These are phyloP conservation scores for Trichoderma sp. DNA, from an alignment of 2,329 filamentous ascomycete genomes.

Conservation along the genomic window DNA sequence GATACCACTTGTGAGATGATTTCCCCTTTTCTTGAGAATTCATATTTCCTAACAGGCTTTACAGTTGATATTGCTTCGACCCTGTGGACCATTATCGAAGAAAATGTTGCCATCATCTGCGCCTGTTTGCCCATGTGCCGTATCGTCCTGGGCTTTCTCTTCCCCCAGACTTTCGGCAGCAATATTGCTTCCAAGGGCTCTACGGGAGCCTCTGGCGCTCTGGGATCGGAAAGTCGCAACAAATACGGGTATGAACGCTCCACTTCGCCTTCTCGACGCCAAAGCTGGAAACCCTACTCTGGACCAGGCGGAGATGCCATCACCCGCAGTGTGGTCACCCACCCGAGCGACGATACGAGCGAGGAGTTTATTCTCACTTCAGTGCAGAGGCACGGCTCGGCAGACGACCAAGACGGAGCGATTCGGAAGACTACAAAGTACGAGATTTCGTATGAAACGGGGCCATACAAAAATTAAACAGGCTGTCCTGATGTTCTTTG, in stretches of 20 bases:
- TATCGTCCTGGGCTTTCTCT: conserved; percentile 43
- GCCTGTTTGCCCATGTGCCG: conserved; percentile 48
- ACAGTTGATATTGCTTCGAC: conserved; percentile 44
- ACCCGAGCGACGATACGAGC: conserved; percentile 38
- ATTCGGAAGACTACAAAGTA: conserved; percentile 46
- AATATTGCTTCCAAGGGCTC: conserved; percentile 25
- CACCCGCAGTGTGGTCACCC: conserved; percentile 36
- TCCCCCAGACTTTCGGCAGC: conserved; percentile 41
- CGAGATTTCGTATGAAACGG: conserved; percentile 41
- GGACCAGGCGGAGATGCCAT: conserved; percentile 37
- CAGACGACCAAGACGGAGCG: conserved; percentile 32
- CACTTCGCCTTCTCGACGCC: conserved; percentile 24
- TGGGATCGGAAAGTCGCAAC: conserved; percentile 31
- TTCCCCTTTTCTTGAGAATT: not conserved
- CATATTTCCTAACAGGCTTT: not conserved
- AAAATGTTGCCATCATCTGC: conserved; percentile 47
- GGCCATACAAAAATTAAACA: conserved; percentile 24
- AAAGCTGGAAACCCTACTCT: conserved; percentile 42
- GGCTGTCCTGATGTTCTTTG: not conserved
- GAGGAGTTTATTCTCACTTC: conserved; percentile 43
- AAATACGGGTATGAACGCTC: conserved; percentile 33
- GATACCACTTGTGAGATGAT: conserved; percentile 43
- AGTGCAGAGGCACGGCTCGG: conserved; percentile 28
- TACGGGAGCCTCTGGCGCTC: conserved; percentile 25
- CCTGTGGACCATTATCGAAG: conserved; percentile 47